These are phyloP conservation scores for Xerocomus amazonicus DNA, from an alignment of 1,284 basidiomycete species.

Conservation along the genomic window DNA sequence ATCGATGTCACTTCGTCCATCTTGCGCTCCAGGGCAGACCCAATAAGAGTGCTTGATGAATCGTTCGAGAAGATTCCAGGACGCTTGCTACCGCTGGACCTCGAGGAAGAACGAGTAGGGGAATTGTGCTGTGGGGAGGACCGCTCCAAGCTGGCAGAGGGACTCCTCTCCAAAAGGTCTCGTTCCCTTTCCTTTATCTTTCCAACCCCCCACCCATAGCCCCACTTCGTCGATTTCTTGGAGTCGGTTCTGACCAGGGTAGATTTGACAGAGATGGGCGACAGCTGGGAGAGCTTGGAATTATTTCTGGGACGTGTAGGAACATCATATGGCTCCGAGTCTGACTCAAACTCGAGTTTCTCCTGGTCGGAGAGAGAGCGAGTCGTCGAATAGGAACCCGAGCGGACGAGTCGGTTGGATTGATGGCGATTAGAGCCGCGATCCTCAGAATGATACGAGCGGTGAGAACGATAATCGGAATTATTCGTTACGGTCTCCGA, in stretches of 20 bases:
- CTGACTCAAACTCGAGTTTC: conserved; percentile 51
- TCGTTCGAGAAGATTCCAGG: conserved; percentile 52
- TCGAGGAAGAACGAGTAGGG: conserved; percentile 39
- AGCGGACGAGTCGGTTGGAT: conserved; percentile 29
- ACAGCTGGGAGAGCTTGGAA: conserved; percentile 25
- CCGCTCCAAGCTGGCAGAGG: conserved; percentile 36
- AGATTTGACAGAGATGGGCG: conserved; percentile 37
- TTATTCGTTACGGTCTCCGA: conserved; percentile 28
- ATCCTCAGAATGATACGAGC: conserved; percentile 24
- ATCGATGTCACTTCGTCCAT: conserved; percentile 57
- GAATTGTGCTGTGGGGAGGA: conserved; percentile 37
- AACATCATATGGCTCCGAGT: conserved; percentile 54
- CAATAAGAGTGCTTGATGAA: conserved; percentile 67
- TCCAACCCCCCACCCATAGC: conserved; percentile 68
- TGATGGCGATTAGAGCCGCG: conserved; percentile 19
- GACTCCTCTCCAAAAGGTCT: conserved; percentile 43
- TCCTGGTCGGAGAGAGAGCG: conserved; percentile 33
- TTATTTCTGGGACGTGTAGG: conserved; percentile 20
- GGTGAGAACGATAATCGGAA: conserved; percentile 31
- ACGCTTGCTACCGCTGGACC: conserved; percentile 39
- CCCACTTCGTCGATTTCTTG: conserved; percentile 47
- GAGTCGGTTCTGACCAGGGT: conserved; percentile 52
- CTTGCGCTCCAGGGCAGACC: conserved; percentile 66
- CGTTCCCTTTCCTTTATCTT: conserved; percentile 51
- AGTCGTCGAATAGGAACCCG: conserved; percentile 33